Percentiles rank a stretch among this genome's conserved stretches.
These are phyloP conservation scores for Solanum chiquidenum DNA, from an alignment of 257 asterid species.

Conservation along the genomic window DNA sequence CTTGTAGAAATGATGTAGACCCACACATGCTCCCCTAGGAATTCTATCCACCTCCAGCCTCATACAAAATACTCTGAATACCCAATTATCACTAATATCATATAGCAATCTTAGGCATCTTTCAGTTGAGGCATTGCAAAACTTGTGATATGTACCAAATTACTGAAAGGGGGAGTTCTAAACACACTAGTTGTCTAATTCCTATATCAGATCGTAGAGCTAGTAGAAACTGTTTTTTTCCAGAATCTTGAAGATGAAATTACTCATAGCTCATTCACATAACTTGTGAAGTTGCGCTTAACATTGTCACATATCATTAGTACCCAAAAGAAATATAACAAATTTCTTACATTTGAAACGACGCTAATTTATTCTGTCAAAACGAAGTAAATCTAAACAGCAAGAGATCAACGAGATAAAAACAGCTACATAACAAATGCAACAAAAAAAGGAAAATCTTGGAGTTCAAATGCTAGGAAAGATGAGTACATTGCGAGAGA, in stretches of 20 bases:
- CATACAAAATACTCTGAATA: background rate
- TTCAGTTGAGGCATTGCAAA: background rate
- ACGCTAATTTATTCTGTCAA: background rate
- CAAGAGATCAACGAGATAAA: background rate
- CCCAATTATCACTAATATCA: background rate
- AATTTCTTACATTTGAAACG: background rate
- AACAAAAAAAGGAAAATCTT: background rate
- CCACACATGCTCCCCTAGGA: background rate
- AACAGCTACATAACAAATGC: background rate
- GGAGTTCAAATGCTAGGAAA: background rate
- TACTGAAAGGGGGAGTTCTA: background rate
- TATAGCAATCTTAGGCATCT: background rate
- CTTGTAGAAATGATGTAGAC: background rate
- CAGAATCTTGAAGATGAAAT: background rate
- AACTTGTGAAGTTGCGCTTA: background rate
- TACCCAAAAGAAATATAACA: background rate
- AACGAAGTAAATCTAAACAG: background rate
- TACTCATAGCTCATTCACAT: background rate
- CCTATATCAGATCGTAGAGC: background rate
- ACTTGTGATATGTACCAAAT: background rate
- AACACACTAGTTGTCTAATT: background rate
- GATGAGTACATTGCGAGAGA: slow-evolving; percentile 67
- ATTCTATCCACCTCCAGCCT: background rate
- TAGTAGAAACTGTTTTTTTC: background rate
- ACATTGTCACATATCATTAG: background rate